Evolutionary conservation across 2,329 filamentous ascomycete species (phyloP).

Genomic region (Pseudogymnoascus sp.): DNA sequence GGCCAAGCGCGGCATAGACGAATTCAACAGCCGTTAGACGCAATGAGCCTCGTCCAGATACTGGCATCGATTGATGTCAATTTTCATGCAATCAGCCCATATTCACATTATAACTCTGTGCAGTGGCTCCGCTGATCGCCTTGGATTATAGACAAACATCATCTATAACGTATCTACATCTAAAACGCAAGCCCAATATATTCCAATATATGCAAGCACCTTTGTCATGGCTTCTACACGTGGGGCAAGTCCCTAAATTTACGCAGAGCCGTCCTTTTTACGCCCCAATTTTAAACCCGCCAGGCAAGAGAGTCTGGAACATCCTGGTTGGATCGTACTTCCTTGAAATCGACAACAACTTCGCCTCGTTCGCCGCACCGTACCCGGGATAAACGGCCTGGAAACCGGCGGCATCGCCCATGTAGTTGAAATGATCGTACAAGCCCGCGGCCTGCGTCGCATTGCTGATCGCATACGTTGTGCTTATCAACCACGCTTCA

Average conservation of each 20-base stretch:
- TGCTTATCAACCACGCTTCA: constrained; percentile 17
- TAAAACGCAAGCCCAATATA: neutral
- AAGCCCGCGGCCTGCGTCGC: constrained; percentile 29
- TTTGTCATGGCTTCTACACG: neutral
- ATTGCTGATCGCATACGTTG: constrained; percentile 20
- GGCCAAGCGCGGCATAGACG: constrained; percentile 25
- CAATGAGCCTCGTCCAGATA: neutral
- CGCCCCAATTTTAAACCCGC: constrained; percentile 21
- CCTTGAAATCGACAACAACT: constrained; percentile 18
- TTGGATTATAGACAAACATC: neutral
- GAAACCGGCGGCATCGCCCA: constrained; percentile 33
- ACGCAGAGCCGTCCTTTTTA: neutral
- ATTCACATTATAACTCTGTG: neutral
- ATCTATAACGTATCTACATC: neutral
- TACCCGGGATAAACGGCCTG: constrained; percentile 21
- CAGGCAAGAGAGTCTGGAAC: constrained; percentile 24
- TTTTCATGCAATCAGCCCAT: neutral
- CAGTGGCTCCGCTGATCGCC: neutral
- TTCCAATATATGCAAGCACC: neutral
- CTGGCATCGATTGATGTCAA: neutral
- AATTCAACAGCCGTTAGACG: constrained; percentile 18
- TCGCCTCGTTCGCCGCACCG: constrained; percentile 11
- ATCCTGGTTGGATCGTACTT: constrained; percentile 25
- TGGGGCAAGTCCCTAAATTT: neutral
- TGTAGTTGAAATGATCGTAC: constrained; percentile 35